Conservation (phyloP, 148 eudicot genomes). For the Chenopodium quinoa region DNA sequence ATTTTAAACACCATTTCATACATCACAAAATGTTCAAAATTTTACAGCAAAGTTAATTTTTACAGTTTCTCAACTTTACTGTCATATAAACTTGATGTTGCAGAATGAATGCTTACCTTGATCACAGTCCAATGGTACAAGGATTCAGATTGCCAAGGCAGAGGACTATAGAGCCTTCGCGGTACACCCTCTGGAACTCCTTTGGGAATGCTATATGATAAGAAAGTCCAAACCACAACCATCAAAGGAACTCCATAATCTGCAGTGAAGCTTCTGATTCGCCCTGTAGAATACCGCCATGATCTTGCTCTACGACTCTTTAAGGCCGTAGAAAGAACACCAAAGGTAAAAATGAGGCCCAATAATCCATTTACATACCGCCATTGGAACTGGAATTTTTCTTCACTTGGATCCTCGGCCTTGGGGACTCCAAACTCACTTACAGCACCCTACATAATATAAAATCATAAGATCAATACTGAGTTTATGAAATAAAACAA, state of each 20-base stretch:
- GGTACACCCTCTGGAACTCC: conserved; percentile 73
- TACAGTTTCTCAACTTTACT: not conserved
- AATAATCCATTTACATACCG: conserved; percentile 65
- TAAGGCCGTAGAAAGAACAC: conserved; percentile 50
- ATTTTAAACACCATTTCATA: conserved; percentile 5
- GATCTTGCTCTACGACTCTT: conserved; percentile 70
- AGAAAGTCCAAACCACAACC: conserved; percentile 74
- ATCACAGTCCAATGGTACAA: conserved; percentile 73
- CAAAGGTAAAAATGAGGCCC: conserved; percentile 62
- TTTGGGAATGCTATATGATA: conserved; percentile 58
- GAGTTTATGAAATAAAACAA: not conserved
- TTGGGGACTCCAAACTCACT: conserved; percentile 55
- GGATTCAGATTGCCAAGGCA: conserved; percentile 80
- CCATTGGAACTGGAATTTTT: conserved; percentile 51
- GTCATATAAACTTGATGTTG: not conserved
- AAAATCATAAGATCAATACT: not conserved
- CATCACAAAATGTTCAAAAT: not conserved
- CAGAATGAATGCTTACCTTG: conserved; percentile 43
- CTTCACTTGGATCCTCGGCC: conserved; percentile 29
- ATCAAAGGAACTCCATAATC: conserved; percentile 92
- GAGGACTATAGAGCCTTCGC: conserved; percentile 71
- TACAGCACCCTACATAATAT: conserved; percentile 38
- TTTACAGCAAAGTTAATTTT: not conserved
- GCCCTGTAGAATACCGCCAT: conserved; percentile 65
- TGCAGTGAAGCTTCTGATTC: conserved; percentile 65